phyloP scores from a whole-genome alignment of 768 basidiomycete species.

The Rhizopogon vulgaris region DNA sequence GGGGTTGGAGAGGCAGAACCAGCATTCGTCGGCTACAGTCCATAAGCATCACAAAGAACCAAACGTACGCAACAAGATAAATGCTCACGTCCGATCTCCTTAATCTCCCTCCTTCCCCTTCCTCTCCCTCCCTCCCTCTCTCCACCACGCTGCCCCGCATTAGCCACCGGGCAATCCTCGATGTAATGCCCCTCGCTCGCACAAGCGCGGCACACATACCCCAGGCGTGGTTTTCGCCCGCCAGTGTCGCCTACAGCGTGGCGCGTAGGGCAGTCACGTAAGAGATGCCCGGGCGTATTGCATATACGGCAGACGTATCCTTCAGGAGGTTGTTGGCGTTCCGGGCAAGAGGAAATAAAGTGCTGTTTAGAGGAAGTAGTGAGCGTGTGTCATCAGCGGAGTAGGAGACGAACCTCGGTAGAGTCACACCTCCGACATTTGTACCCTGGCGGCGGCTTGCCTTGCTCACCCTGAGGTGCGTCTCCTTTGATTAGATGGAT shows the following conservation, averaged over 20 bases:
- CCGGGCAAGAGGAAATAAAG: conserved; percentile 71
- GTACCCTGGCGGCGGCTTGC: conserved; percentile 65
- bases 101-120: conserved; percentile 42
- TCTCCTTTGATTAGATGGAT: conserved; percentile 8
- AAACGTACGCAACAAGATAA: background rate
- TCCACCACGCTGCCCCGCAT: conserved; percentile 30
- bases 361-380: conserved; percentile 40
- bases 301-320: conserved; percentile 88
- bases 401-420: conserved; percentile 47
- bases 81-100: conserved; percentile 74
- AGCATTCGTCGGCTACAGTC: conserved; percentile 79
- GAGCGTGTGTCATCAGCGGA: background rate
- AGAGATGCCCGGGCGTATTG: conserved; percentile 77
- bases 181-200: conserved; percentile 82
- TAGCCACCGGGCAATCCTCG: conserved; percentile 77
- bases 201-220: conserved; percentile 90
- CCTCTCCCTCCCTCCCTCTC: conserved; percentile 27
- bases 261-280: conserved; percentile 84
- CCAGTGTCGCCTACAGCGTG: conserved; percentile 78
- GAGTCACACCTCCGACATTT: conserved; percentile 76
- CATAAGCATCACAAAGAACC: background rate
- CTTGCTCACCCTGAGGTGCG: conserved; percentile 32
- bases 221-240: conserved; percentile 73
- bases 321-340: conserved; percentile 70
- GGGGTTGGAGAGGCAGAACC: conserved; percentile 98